Evolutionary conservation across 371 early-diverging fungal genomes (phyloP).

Genomic region (Massospora cicadina): DNA sequence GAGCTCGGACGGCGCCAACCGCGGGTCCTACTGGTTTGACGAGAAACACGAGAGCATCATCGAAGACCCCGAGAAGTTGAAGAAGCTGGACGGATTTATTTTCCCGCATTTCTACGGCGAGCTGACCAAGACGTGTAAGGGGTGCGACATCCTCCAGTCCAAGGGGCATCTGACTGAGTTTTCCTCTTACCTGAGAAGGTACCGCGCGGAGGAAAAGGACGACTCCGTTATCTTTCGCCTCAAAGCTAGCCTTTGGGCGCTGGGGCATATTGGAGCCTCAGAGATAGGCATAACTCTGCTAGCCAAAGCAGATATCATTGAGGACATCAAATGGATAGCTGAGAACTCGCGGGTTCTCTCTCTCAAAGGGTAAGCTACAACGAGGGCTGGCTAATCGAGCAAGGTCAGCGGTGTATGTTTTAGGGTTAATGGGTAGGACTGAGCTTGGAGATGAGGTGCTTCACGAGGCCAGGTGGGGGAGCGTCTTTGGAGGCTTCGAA

Average conservation of each 20-base stretch:
- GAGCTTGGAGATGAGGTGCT: conserved; percentile 48
- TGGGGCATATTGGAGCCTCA: conserved; percentile 58
- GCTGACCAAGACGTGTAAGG: conserved; percentile 58
- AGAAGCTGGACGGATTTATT: conserved; percentile 28
- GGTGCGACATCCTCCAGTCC: conserved; percentile 38
- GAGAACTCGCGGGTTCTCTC: conserved; percentile 45
- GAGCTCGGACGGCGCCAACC: neutral
- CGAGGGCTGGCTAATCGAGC: neutral
- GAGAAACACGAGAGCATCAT: conserved; percentile 5
- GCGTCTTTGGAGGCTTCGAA: conserved; percentile 18
- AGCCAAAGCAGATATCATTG: conserved; percentile 44
- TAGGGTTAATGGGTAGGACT: conserved; percentile 52
- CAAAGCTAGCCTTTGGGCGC: conserved; percentile 67
- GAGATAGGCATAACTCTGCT: conserved; percentile 47
- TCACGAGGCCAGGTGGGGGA: conserved; percentile 53
- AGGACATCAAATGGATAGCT: conserved; percentile 49
- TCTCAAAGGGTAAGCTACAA: conserved; percentile 44
- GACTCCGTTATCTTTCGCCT: conserved; percentile 26
- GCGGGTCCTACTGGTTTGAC: conserved; percentile 16
- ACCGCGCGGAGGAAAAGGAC: conserved; percentile 25
- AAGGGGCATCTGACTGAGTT: conserved; percentile 49
- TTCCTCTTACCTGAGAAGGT: conserved; percentile 34
- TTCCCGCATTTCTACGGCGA: conserved; percentile 74
- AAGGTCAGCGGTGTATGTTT: conserved; percentile 61
- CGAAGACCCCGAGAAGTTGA: conserved; percentile 15